Evolutionary conservation across 768 basidiomycete genomes (phyloP).

Genomic region (Tylopilus rubrobrunneus): DNA sequence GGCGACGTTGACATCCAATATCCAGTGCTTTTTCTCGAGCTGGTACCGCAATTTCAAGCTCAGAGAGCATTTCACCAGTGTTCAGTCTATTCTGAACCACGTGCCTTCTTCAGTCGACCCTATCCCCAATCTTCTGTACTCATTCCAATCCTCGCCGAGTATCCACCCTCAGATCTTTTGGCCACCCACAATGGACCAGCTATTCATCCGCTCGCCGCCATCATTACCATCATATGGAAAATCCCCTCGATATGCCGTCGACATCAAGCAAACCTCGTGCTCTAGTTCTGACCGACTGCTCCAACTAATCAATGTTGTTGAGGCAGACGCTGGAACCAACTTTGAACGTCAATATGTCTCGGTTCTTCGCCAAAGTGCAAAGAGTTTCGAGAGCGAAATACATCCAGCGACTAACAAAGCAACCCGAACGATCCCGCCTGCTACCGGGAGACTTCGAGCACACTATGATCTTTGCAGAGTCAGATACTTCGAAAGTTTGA

Average conservation of each 20-base stretch:
- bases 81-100: slow-evolving; percentile 10
- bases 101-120: neutral
- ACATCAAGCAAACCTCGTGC: neutral
- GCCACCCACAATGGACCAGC: neutral
- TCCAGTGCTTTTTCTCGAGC: slow-evolving; percentile 4
- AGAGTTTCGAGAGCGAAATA: slow-evolving; percentile 4
- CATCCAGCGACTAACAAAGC: neutral
- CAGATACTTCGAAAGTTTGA: neutral
- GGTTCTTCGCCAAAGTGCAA: slow-evolving; percentile 4
- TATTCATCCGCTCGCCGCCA: slow-evolving; percentile 7
- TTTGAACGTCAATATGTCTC: slow-evolving; percentile 11
- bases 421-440: neutral
- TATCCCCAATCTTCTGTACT: neutral
- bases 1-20: neutral
- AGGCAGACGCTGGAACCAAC: slow-evolving; percentile 3
- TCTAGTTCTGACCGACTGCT: neutral
- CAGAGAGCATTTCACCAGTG: slow-evolving; percentile 8
- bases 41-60: slow-evolving; percentile 16
- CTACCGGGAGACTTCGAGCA: neutral
- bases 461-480: slow-evolving; percentile 11
- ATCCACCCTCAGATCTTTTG: neutral
- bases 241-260: neutral
- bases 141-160: neutral
- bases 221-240: neutral
- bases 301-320: slow-evolving; percentile 3